Evolutionary conservation across 1,284 basidiomycete genomes (phyloP).

Genomic region (Farysia itapuensis): DNA sequence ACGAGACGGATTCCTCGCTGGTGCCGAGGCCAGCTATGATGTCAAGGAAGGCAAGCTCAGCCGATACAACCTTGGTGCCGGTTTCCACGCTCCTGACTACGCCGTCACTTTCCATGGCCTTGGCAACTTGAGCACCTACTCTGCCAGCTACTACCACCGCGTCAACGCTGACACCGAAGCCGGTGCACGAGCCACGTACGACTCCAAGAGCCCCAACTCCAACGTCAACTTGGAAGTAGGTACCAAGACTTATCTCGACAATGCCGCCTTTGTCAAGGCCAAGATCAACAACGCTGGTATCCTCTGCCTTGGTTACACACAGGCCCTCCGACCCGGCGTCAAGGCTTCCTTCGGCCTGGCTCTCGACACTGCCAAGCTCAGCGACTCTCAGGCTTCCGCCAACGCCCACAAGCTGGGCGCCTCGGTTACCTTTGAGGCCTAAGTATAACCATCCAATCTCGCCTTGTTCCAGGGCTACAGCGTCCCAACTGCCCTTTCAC

Average conservation of each 20-base stretch:
- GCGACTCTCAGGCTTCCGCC: slow-evolving; percentile 50
- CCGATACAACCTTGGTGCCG: slow-evolving; percentile 87
- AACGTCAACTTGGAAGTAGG: slow-evolving; percentile 93
- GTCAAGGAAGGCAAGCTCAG: slow-evolving; percentile 89
- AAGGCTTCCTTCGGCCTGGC: slow-evolving; percentile 80
- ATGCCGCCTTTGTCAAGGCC: slow-evolving; percentile 89
- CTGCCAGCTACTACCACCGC: slow-evolving; percentile 98
- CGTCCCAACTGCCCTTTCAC: too few species aligned
- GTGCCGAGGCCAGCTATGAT: slow-evolving; percentile 95
- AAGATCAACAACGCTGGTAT: slow-evolving; percentile 88
- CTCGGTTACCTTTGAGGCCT: slow-evolving; percentile 65
- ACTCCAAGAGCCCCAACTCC: slow-evolving; percentile 79
- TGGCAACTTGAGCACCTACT: slow-evolving; percentile 90
- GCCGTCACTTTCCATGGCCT: slow-evolving; percentile 92
- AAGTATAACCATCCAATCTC: too few species aligned
- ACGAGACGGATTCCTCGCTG: slow-evolving; percentile 94
- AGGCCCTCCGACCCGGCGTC: slow-evolving; percentile 73
- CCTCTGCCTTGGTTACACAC: slow-evolving; percentile 56
- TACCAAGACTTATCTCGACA: slow-evolving; percentile 84
- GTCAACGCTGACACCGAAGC: slow-evolving; percentile 93
- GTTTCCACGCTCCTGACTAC: slow-evolving; percentile 95
- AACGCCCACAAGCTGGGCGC: slow-evolving; percentile 66
- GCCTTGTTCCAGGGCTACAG: too few species aligned
- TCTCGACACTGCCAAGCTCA: slow-evolving; percentile 59
- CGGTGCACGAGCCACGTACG: slow-evolving; percentile 85